Base-by-base conservation (phyloP, 768 basidiomycete species). In the Coprinopsis marcescibilis region DNA sequence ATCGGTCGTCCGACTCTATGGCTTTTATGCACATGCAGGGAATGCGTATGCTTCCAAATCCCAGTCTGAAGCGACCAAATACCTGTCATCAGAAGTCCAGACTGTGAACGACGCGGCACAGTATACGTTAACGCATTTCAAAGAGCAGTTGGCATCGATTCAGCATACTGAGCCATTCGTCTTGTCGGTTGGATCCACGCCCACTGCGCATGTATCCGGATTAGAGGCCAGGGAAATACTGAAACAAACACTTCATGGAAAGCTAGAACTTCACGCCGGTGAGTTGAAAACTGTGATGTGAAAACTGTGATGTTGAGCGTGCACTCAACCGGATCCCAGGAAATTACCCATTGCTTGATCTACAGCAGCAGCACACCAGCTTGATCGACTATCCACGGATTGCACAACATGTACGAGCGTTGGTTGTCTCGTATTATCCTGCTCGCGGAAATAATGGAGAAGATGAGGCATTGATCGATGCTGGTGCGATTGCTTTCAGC, bases 121-220 rank as follows among this genome's bases (percentile, higher is more conserved):
- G 21, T 65, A 76, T 40, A 80, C 78, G 0, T 58, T 82, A 24
- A 67, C 70, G 30, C 61, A 76, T 41, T 64, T 82, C 24, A 59
- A 66, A 7, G 56, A 58, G 29, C 65, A 68, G 12, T 57, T 65
- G 11, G 59, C 64, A 30, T 58, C 52, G n/a, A 40, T 48, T 3
- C 48, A 59, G 32, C 62, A 71, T 44, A 65, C 68, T 4, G 62
- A 68, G 29, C 72, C 77, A 4, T 90, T 86, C 55, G 74, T 88
- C 1, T 65, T 93, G 27, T 85, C 85, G 2, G 82, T 92, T 1
- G 89, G 90, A 17, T 85, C 89, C n/a, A 92, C 90, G 2, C 90
- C 90, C 1, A 83, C 89, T 2, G 90, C 89, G 0, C 86, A 91
- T 58, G 83, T 84, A 8, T 87, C 84, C 11, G 78, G 75, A 24